Base-by-base conservation (phyloP, 225 moss, liverwort and hornwort species). In the Ulota crispa region DNA sequence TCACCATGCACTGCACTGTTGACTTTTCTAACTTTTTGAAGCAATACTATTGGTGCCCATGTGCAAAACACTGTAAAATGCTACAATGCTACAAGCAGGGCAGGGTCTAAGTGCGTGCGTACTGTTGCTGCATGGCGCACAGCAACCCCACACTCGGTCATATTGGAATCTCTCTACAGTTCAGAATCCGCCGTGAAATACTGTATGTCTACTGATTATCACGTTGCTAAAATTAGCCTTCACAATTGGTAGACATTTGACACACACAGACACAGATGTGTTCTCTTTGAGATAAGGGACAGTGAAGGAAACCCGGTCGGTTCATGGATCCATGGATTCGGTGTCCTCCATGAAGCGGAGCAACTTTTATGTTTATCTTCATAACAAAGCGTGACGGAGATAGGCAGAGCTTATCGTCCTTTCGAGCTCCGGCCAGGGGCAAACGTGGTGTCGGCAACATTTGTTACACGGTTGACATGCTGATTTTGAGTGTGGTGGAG, bases 391-490 rank as follows among this genome's bases (percentile, higher is more conserved):
- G 3, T 50, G 72, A 59, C 24, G 32, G 45, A 70, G 60, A 60
- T 1, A 14, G 63, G 8, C 43, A 32, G 55, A 43, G 76, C 76
- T 64, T 54, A 75, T 80, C 80, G 43, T 79, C 57, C 57, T 55
- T 14, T 13, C 42, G 20, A 6, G 10, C 43, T 45, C 72, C 65
- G 47, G 66, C 50, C 13, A 10, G n/a, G 23, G 18, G 68, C 28
- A 20, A 66, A 24, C 27, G 55, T 32, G 50, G 24, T 9, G 18
- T 16, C 37, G 73, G 66, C 24, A 18, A 31, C 21, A 27, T 6
- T 7, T 30, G 50, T 41, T 30, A 41, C 20, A 63, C 24, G 54
- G 1, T n/a, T n/a, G n/a, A n/a, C 8, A n/a, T 2, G 8, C 3
- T 3, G 54, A 15, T 54, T 24, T 14, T n/a, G 11, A 15, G 41